These are phyloP conservation scores for Rhizopus arrhizus DNA, from an alignment of 371 early-diverging fungal species.

Conservation along the genomic window DNA sequence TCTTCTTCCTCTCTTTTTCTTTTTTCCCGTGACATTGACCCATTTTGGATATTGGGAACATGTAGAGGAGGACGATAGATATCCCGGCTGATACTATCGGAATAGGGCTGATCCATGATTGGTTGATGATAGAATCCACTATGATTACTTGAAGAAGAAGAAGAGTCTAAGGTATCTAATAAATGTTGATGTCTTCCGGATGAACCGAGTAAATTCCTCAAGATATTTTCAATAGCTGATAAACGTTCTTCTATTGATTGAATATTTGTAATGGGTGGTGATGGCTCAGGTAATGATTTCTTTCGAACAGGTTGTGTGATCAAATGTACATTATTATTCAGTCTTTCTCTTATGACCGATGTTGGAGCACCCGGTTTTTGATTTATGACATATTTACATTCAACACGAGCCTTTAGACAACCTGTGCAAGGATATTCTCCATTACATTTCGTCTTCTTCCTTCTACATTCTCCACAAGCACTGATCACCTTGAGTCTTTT, in stretches of 20 bases:
- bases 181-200: slow-evolving; percentile 27
- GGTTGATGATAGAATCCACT: background rate
- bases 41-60: slow-evolving; percentile 22
- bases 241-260: slow-evolving; percentile 33
- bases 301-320: slow-evolving; percentile 6
- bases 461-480: slow-evolving; percentile 37
- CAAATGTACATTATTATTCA: slow-evolving; percentile 2
- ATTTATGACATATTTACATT: slow-evolving; percentile 30
- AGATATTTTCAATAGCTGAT: slow-evolving; percentile 27
- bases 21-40: slow-evolving; percentile 19
- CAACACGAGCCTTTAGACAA: slow-evolving; percentile 35
- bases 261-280: slow-evolving; percentile 8
- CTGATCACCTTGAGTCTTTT: slow-evolving; percentile 40
- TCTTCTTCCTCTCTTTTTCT: slow-evolving; percentile 20
- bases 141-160: background rate
- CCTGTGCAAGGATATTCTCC: slow-evolving; percentile 35
- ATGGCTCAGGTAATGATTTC: background rate
- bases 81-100: slow-evolving; percentile 15
- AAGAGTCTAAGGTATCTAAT: slow-evolving; percentile 12
- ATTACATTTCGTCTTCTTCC: slow-evolving; percentile 43
- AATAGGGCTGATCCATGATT: background rate
- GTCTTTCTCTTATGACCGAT: background rate
- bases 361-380: slow-evolving; percentile 9
- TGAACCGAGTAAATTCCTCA: slow-evolving; percentile 22
- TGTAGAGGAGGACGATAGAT: slow-evolving; percentile 21